Conservation (phyloP, 495 filamentous ascomycete species). For the Arthonia radiata region DNA sequence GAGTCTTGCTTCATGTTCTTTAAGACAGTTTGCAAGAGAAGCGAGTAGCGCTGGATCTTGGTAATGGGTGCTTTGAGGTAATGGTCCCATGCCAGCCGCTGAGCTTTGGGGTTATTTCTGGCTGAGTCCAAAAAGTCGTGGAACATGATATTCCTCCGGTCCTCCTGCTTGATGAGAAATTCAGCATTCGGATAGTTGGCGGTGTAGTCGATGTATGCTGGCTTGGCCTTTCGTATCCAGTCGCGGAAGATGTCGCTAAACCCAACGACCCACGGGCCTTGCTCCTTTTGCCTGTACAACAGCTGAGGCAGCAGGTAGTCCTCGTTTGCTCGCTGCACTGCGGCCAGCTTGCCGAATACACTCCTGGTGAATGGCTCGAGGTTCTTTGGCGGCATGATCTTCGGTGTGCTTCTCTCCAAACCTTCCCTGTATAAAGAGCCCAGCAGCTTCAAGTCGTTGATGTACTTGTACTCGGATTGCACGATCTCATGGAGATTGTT, state of each 20-base stretch:
- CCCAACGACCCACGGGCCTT: constrained; percentile 79
- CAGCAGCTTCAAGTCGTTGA: constrained; percentile 66
- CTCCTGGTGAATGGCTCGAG: constrained; percentile 52
- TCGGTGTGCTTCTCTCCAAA: constrained; percentile 44
- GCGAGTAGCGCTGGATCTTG: constrained; percentile 67
- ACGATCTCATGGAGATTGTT: constrained; percentile 94
- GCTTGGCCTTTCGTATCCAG: constrained; percentile 88
- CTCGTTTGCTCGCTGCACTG: constrained; percentile 75
- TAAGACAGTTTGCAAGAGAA: constrained; percentile 60
- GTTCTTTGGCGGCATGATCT: constrained; percentile 52
- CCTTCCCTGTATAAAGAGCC: constrained; percentile 69
- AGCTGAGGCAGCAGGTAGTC: constrained; percentile 85
- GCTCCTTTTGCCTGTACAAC: constrained; percentile 91
- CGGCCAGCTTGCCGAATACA: constrained; percentile 79
- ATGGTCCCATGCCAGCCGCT: constrained; percentile 76
- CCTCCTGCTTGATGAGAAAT: constrained; percentile 63
- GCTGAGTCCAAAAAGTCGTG: constrained; percentile 59
- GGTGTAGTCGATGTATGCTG: constrained; percentile 78
- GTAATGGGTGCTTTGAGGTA: constrained; percentile 89
- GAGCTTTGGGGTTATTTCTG: constrained; percentile 54
- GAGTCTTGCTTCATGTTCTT: constrained; percentile 62
- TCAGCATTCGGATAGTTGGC: constrained; percentile 64
- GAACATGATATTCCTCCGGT: constrained; percentile 66
- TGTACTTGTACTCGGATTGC: constrained; percentile 73
- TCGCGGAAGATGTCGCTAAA: constrained; percentile 97